Base-by-base conservation (phyloP, 225 moss, liverwort and hornwort genomes). In the Asterella californica region DNA sequence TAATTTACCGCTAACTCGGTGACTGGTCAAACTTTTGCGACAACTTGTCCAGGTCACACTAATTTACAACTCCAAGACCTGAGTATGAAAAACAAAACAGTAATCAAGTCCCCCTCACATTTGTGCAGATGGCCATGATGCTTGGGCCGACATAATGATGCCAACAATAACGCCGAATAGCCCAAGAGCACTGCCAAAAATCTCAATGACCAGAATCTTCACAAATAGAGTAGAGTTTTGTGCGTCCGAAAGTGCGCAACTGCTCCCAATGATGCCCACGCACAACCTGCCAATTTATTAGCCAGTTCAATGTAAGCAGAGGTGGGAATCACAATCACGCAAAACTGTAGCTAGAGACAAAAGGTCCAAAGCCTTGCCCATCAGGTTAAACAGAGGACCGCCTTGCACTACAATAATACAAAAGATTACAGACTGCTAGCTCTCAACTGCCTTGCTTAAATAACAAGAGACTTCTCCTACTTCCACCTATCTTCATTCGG, bases 141-240 rank as follows among this genome's bases (percentile, higher is more conserved):
- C 99, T 89, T 99, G 95, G 61, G 99, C 87, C 55, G 99, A 99
- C 99, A 99, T 93, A 83, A 99, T 99, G 68, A 99, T 99, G 77
- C 95, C 95, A 76, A 99, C 99, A 78, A 99, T 99, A 17, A 99
- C 99, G 81, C 99, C 99, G 80, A 99, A 99, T 15, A 99, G 90
- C 79, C 99, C 99, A 78, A 99, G 88, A 38, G 99, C 99, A 82
- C 99, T 99, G 79, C 99, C 99, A 85, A 99, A 99, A 84, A 99
- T 99, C 82, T 99, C 99, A 86, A 99, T 99, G 7, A 99, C 95
- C 90, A 99, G 81, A 76, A 99, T 95, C 87, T 99, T 95, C 29
- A 99, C 95, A 77, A 95, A 99, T 18, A 99, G 78, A 29, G 95
- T 91, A 24, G 99, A 99, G 70, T 99, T 99, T 82, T 99, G 95